Base-by-base conservation (phyloP, 768 basidiomycete species). In the Tulasnella sp. region DNA sequence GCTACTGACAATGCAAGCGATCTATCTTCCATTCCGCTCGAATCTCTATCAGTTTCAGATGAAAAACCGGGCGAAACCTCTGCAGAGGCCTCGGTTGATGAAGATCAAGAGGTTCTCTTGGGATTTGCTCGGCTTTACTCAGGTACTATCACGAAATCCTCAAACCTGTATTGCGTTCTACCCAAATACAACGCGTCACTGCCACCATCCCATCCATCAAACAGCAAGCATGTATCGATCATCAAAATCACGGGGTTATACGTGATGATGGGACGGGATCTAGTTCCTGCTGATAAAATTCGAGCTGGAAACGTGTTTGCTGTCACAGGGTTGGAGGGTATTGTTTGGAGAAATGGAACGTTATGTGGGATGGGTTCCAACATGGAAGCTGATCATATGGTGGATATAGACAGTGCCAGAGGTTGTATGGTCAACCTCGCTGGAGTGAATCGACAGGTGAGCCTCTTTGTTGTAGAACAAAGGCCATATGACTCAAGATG, bases 221-320 rank as follows among this genome's bases (percentile, higher is more conserved):
- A 98, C 65, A 66, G 64, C 12, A 77, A 75, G 55, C 74, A 83
- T 60, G 58, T 91, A 37, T 62, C 59, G 3, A 37, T 73, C 20
- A 72, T 80, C 20, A 70, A 69, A n/a, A 76, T 92, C 12, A 75
- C 79, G 52, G 80, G 78, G 5, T 65, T 99, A 45, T 99, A 96
- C 65, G 76, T 84, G 43, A 96, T 99, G 89, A 98, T 99, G 95
- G 95, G 95, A 2, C 70, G 88, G 37, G 92, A 96, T 61, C 72
- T 99, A n/a, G 79, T 87, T 0, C 72, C 81, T 0, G 87, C 93
- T 2, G 71, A 84, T 19, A 71, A 70, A 54, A 91, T 98, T 1
- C 75, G 75, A 27, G 91, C 95, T 1, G 95, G 95, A 6, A 92
- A 93, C 61, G 85, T 92, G 4, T 98, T 96, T 57, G 95, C 92